These are phyloP conservation scores for Leptodontidium sp. DNA, from an alignment of 2,329 filamentous ascomycete genomes.

Conservation along the genomic window DNA sequence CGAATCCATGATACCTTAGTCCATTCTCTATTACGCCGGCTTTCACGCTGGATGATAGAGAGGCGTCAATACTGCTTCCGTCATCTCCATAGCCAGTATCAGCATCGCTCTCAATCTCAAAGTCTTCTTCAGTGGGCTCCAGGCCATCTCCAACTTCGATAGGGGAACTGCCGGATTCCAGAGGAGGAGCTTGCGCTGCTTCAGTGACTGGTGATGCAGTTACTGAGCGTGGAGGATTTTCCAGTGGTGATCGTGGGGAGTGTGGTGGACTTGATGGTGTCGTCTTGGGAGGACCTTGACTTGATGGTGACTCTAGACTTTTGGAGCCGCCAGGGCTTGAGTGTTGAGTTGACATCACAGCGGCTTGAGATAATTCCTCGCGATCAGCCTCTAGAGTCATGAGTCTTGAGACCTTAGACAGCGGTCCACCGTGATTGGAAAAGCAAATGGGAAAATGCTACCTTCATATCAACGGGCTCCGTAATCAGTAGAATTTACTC, in stretches of 20 bases:
- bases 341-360: not conserved
- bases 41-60: slow-evolving; percentile 4
- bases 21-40: slow-evolving; percentile 6
- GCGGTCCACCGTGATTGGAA: not conserved
- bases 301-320: not conserved
- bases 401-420: not conserved
- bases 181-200: not conserved
- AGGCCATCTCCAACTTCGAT: slow-evolving; percentile 12
- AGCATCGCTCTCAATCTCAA: slow-evolving; percentile 10
- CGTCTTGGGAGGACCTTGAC: not conserved
- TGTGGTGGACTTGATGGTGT: not conserved
- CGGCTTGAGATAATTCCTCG: not conserved
- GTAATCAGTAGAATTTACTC: not conserved
- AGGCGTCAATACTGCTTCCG: not conserved
- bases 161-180: not conserved
- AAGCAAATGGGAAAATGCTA: not conserved
- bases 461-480: not conserved
- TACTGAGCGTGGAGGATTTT: not conserved
- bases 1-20: slow-evolving; percentile 10
- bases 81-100: slow-evolving; percentile 8
- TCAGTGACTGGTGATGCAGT: not conserved
- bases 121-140: not conserved
- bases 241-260: not conserved
- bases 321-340: not conserved
- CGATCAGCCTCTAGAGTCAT: not conserved